Base-by-base conservation (phyloP, 140 eudicot genomes). In the Stevia rebaudiana region DNA sequence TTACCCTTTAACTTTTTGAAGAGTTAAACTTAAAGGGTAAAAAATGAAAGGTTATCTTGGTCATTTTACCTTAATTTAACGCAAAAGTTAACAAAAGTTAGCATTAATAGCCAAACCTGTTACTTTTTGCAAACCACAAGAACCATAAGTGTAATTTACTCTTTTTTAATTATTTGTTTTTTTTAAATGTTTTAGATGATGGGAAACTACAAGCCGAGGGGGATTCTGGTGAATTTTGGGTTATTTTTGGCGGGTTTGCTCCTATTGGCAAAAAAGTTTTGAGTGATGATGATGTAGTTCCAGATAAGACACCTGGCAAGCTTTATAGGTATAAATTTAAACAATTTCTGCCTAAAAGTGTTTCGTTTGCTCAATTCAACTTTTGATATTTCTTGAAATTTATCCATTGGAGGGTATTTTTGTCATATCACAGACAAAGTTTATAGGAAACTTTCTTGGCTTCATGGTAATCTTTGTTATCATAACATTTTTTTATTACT, bases 171-270 rank as follows among this genome's bases (percentile, higher is more conserved):
- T n/a, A n/a, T n/a, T n/a, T n/a, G n/a, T n/a, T n/a, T n/a, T n/a
- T n/a, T n/a, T n/a, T n/a, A n/a, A n/a, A n/a, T n/a, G n/a, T n/a
- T 51, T 64, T 51, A 92, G 98, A 92, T 88, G 98, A 92, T 51
- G 98, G 98, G 22, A 92, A 92, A 74, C 77, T 92, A 63, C 95
- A 92, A 75, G 86, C 98, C 5, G 98, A 92, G 72, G 76, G 87
- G 1, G 98, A 88, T 72, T 92, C 97, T 30, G 98, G 97, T 83
- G 96, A 83, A 71, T 92, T 92, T 69, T 92, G 98, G 98, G 96
- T 88, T 63, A 89, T 88, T 24, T 92, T 92, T 81, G 98, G 98
- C 36, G 98, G 98, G n/a, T 92, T 88, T 83, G 98, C 98, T 70
- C 99, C 99, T 52, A 88, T 94, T 71, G 87, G 86, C 51, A 94